phyloP scores from a whole-genome alignment of 2,329 filamentous ascomycete species.

The Fusarium illudens region DNA sequence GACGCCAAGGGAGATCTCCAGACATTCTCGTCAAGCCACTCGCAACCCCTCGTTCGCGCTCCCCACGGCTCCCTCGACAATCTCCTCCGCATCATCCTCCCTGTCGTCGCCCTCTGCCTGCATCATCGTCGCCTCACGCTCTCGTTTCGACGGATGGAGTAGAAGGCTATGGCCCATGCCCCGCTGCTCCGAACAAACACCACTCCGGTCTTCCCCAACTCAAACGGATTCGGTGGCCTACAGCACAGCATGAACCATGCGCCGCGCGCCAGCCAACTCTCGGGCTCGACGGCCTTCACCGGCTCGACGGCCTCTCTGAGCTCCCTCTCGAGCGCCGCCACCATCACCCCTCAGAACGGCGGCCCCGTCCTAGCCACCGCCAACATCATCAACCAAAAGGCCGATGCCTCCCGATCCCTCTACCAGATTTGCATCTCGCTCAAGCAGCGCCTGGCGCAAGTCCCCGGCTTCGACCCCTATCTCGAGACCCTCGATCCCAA shows the following conservation, averaged over 20 bases:
- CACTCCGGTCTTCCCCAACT: conserved; percentile 61
- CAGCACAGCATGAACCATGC: conserved; percentile 61
- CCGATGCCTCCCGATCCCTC: conserved; percentile 88
- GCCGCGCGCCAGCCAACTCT: conserved; percentile 68
- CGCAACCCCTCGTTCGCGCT: conserved; percentile 10
- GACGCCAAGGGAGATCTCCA: conserved; percentile 33
- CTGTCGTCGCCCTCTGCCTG: conserved; percentile 9
- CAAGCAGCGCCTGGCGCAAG: conserved; percentile 80
- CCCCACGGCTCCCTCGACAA: conserved; percentile 27
- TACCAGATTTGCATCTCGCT: conserved; percentile 95
- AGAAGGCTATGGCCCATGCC: conserved; percentile 66
- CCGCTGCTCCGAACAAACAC: conserved; percentile 67
- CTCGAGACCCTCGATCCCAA: conserved; percentile 75
- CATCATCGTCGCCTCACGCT: conserved; percentile 5
- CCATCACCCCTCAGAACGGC: conserved; percentile 56
- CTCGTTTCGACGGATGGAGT: conserved; percentile 52
- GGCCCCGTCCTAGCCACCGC: conserved; percentile 78
- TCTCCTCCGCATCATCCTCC: conserved; percentile 16
- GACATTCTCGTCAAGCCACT: conserved; percentile 15
- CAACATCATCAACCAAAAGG: conserved; percentile 97
- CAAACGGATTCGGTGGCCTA: conserved; percentile 57
- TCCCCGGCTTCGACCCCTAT: conserved; percentile 82
- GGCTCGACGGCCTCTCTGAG: conserved; percentile 62
- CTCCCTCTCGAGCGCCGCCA: conserved; percentile 57
- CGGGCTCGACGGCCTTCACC: conserved; percentile 66